A percentile compares a stretch with the other conserved stretches of the same genome.
phyloP scores from a whole-genome alignment of 75 land plant species.

The Ceratopteris richardii region DNA sequence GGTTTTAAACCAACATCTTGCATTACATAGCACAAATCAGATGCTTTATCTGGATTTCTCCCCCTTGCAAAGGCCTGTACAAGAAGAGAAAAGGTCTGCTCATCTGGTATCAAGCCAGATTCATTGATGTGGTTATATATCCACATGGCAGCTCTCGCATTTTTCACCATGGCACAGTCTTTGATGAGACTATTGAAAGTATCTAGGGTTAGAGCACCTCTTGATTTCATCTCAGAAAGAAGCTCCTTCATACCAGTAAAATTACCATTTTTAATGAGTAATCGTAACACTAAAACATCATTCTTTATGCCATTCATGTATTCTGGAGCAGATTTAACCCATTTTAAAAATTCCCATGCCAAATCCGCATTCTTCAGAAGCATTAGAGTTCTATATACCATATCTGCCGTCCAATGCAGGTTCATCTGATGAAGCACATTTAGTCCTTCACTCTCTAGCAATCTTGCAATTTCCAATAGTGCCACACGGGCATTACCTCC shows the following conservation, averaged over 20 bases:
- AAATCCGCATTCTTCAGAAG: neutral
- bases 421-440: neutral
- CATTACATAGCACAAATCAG: slow-evolving; percentile 2
- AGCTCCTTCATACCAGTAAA: neutral
- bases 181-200: neutral
- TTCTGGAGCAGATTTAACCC: neutral
- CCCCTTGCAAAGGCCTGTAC: slow-evolving; percentile 1
- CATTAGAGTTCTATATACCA: neutral
- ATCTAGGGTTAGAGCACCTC: neutral
- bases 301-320: neutral
- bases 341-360: neutral
- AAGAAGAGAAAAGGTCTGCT: neutral
- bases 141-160: slow-evolving; percentile 4
- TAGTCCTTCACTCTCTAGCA: neutral
- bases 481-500: neutral
- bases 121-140: neutral
- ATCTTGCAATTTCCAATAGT: neutral
- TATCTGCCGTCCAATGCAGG: neutral
- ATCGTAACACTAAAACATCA: neutral
- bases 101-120: neutral
- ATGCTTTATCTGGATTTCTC: neutral
- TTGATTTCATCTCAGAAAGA: neutral
- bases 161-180: neutral
- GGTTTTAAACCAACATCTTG: neutral
- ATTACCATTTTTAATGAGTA: neutral